Base-by-base conservation (phyloP, 768 basidiomycete species). In the Leccinum subtestaceum region DNA sequence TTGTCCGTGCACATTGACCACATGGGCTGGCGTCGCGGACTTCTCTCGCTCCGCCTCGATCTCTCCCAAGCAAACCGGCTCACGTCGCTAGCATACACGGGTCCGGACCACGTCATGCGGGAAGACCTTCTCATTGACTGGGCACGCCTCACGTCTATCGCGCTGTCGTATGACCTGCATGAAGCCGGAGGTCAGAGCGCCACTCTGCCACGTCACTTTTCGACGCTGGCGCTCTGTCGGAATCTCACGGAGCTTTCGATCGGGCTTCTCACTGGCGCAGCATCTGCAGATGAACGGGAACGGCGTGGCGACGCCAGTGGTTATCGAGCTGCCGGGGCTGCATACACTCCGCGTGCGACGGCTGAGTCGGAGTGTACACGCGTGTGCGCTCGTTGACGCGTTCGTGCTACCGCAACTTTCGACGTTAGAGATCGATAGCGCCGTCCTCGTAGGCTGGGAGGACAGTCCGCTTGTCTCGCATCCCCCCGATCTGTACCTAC, bases 1-100 rank as follows among this genome's bases (percentile, higher is more conserved):
- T 63, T 70, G 34, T 61, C 69, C 15, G 53, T 65, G 3, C 69
- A 69, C 27, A 58, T 62, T 23, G 69, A 70, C 29, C 69, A 71
- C 52, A 68, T 70, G 67, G 67, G 67, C 21, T 69, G 69, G 69
- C 65, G 67, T 19, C 56, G 62, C 27, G 60, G 65, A 23, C 58
- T 62, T 13, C 56, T 62, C 32, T 67, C 65, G n/a, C 52, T 69
- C 21, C 21, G 17, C 17, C 60, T 70, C 34, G 67, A 71, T 50
- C 65, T 70, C 27, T 17, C 55, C 0, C 61, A 52, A 15, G 67
- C 69, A 1, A 50, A 2, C 12, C 63, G 13, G 31, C 69, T 70
- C 34, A 62, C 54, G 5, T 65, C 65, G 11, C 50, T 70, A 19
- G 65, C 65, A 4, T 70, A 65, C 52, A 67, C 69, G 7, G 67